Evolutionary conservation across 768 basidiomycete species (phyloP).

Genomic region (Mrakia frigida): DNA sequence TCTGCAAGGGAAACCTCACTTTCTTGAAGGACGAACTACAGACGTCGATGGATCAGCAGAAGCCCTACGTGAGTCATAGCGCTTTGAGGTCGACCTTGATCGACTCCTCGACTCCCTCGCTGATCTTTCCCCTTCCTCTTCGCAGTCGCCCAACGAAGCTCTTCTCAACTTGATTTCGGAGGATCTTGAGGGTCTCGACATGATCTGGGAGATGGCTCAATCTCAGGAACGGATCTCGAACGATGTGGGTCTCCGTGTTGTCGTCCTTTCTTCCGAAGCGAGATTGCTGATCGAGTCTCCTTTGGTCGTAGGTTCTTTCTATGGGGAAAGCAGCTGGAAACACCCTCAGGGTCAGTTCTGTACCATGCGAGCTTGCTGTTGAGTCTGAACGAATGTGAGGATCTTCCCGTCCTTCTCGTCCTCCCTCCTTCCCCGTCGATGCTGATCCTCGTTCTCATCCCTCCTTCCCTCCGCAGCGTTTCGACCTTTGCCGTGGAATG

Average conservation of each 20-base stretch:
- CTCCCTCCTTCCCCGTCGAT: no score
- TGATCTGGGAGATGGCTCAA: slow-evolving; percentile 42
- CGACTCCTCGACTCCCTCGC: no score
- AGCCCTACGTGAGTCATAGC: neutral
- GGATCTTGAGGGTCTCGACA: slow-evolving; percentile 42
- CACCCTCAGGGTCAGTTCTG: slow-evolving; percentile 32
- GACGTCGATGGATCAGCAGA: slow-evolving; percentile 19
- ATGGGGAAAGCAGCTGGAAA: neutral
- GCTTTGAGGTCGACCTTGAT: no score
- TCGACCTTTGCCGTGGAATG: slow-evolving; percentile 47
- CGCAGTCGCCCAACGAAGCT: neutral
- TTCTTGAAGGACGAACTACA: slow-evolving; percentile 30
- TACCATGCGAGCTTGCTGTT: slow-evolving; percentile 32
- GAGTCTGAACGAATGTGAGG: neutral
- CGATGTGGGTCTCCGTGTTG: slow-evolving; percentile 40
- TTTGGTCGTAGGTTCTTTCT: neutral
- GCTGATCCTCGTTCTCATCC: no score
- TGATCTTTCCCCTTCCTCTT: no score
- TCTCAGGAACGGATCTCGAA: slow-evolving; percentile 46
- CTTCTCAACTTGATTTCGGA: slow-evolving; percentile 15
- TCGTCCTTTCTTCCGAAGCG: neutral
- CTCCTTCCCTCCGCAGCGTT: slow-evolving; percentile 20
- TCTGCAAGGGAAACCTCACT: slow-evolving; percentile 18
- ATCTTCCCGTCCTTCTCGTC: no score
- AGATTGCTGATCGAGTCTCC: neutral